These are phyloP conservation scores for Raddia guianensis DNA, from an alignment of 176 grass and related monocot genomes.

Conservation along the genomic window DNA sequence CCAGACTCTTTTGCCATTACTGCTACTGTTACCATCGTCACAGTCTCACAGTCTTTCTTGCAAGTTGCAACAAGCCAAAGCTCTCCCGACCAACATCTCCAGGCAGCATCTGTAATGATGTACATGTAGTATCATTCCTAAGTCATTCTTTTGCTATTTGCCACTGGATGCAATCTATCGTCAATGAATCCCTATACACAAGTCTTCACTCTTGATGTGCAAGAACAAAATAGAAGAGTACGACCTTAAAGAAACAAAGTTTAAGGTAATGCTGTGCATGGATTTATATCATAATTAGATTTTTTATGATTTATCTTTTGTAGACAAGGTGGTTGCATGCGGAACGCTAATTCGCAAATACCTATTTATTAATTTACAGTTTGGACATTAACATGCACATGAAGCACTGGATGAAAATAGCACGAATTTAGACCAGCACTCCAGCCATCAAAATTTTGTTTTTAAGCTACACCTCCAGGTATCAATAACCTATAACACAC, in stretches of 20 bases:
- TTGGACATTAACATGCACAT: conserved; percentile 8
- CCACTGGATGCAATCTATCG: neutral
- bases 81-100: neutral
- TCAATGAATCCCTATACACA: neutral
- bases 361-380: neutral
- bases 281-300: conserved; percentile 27
- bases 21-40: conserved; percentile 17
- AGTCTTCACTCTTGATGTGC: conserved; percentile 2
- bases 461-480: conserved; percentile 2
- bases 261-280: neutral
- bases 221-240: conserved; percentile 20
- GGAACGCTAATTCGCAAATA: conserved; percentile 1
- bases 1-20: neutral
- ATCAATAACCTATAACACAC: conserved; percentile 29
- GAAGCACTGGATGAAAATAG: neutral
- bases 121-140: conserved; percentile 4
- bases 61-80: conserved; percentile 19
- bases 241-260: conserved; percentile 11
- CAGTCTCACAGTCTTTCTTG: conserved; percentile 4
- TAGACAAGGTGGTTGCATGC: conserved; percentile 4
- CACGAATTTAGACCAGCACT: neutral
- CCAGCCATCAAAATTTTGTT: conserved; percentile 13
- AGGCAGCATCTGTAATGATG: conserved; percentile 20
- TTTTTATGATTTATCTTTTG: neutral
- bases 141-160: conserved; percentile 15